Evolutionary conservation across 2,329 filamentous ascomycete genomes (phyloP), one percentile per base, ranked within the genome.

Genomic region (Aureobasidium leucospermi): DNA sequence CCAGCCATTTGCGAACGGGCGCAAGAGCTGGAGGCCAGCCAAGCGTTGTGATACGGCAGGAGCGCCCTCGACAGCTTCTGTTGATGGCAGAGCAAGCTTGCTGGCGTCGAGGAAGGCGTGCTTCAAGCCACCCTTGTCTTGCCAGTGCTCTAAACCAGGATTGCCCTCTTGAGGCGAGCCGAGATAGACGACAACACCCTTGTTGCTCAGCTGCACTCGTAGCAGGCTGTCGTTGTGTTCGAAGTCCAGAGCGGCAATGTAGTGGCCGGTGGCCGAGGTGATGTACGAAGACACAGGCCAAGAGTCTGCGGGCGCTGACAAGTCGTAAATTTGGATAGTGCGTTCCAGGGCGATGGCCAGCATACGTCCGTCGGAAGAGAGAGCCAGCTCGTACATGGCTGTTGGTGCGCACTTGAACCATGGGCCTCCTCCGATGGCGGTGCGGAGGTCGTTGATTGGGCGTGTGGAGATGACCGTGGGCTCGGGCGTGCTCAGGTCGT

Each of bases 341-440:
- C 69, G 64, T 59, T 71, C 69, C 34, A 69, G 67, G 10, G 70
- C 69, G 9, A 73, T 63, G 4, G 70, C 70, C 8, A 73, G 65
- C 49, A 73, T 41, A 19, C 55, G 65, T 6, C 68, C 69, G 46
- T 70, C 63, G 1, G 65, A 65, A 3, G 70, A 71, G 8, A 73
- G 47, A 4, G 68, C 69, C 28, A 72, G 60, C 56, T 71, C 66
- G 43, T 65, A 65, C 56, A 65, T 66, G 31, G 64, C 51, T n/a
- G 65, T 68, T 8, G 67, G 64, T 15, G 67, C 60, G 31, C 66
- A 64, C 61, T 67, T 69, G 49, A 71, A 61, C 69, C 69, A 72
- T 11, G 69, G 67, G 6, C 69, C 68, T 29, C 61, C 65, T 11
- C 69, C 68, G 3, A 70, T 63, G 16, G 68, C 70, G 61, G 68